Conservation (phyloP, 441 rosid genomes). For the Adansonia grandidieri region DNA sequence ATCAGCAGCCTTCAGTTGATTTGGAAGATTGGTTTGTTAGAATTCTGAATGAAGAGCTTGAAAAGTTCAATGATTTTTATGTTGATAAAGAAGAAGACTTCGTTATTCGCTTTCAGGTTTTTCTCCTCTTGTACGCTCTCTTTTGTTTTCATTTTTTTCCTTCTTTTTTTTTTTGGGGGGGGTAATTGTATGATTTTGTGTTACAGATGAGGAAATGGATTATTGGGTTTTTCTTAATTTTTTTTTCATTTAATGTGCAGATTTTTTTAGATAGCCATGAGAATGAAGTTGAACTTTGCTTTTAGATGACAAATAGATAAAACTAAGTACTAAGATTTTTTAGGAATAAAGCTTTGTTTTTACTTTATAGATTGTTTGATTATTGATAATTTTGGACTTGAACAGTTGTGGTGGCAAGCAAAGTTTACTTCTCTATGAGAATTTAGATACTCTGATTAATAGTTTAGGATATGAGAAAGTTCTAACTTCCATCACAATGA, state of each 20-base stretch:
- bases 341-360: neutral
- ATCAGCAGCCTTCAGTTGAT: constrained; percentile 35
- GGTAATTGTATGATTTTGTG: neutral
- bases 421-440: neutral
- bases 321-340: too few species aligned
- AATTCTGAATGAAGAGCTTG: constrained; percentile 82
- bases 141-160: neutral
- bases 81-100: constrained; percentile 93
- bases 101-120: constrained; percentile 86
- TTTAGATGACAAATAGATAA: neutral
- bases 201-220: neutral
- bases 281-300: neutral
- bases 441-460: neutral
- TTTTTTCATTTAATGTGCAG: neutral
- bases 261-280: neutral
- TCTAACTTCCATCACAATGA: constrained; percentile 3
- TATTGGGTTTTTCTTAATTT: neutral
- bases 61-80: constrained; percentile 87
- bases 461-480: neutral
- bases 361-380: constrained; percentile 4
- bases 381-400: neutral
- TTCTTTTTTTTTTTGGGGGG: neutral
- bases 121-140: neutral
- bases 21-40: constrained; percentile 72
- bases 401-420: constrained; percentile 8